phyloP scores from a whole-genome alignment of 345 rosid species.

The Kernera saxatilis region DNA sequence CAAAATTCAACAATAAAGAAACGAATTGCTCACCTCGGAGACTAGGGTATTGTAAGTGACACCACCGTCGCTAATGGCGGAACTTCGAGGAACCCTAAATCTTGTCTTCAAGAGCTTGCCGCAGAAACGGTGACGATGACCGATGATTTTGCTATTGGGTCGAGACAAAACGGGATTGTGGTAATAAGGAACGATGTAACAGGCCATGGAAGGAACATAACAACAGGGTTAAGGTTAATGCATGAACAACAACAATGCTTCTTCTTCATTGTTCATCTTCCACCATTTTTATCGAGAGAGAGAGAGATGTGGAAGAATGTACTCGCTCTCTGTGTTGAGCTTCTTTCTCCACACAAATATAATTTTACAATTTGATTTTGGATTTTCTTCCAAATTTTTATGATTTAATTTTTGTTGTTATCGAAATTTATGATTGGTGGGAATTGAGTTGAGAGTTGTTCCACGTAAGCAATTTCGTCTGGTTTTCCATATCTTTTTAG shows the following conservation, averaged over 20 bases:
- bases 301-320: constrained; percentile 30
- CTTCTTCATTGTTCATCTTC: constrained; percentile 45
- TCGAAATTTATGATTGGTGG: constrained; percentile 1
- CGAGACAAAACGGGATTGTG: constrained; percentile 34
- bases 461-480: constrained; percentile 4
- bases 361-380: background rate
- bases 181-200: constrained; percentile 38
- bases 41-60: constrained; percentile 50
- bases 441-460: background rate
- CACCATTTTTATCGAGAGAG: constrained; percentile 39
- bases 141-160: constrained; percentile 20
- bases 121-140: constrained; percentile 4
- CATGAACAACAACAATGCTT: constrained; percentile 19
- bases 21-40: constrained; percentile 47
- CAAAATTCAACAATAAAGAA: background rate
- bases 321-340: constrained; percentile 23
- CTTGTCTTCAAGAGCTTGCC: constrained; percentile 23
- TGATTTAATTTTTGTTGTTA: background rate
- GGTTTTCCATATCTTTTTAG: background rate
- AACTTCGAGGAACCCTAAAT: constrained; percentile 26
- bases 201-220: constrained; percentile 75
- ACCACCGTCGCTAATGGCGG: constrained; percentile 27
- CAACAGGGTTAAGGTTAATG: constrained; percentile 24
- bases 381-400: background rate
- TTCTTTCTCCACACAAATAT: constrained; percentile 34